Percentiles rank a stretch among this genome's conserved stretches.
Evolutionary conservation across 2,329 filamentous ascomycete species (phyloP).

Genomic region (Fusarium graminum): DNA sequence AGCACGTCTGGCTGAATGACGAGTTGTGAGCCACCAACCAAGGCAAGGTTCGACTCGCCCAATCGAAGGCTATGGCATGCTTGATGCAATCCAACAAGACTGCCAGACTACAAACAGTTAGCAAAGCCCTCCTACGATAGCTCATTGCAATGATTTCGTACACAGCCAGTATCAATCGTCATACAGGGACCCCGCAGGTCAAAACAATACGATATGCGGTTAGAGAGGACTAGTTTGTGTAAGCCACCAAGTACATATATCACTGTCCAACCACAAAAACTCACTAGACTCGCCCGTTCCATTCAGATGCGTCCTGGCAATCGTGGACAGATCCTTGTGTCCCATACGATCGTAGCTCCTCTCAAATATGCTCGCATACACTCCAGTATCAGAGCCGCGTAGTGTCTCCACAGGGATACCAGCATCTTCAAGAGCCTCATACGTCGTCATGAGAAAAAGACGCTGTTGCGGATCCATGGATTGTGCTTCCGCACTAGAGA

Average conservation of each 20-base stretch:
- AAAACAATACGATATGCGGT: constrained; percentile 16
- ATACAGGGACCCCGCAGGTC: constrained; percentile 13
- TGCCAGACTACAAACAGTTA: neutral
- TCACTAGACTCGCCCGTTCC: constrained; percentile 14
- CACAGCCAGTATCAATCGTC: constrained; percentile 19
- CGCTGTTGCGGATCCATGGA: constrained; percentile 6
- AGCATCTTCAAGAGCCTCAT: constrained; percentile 15
- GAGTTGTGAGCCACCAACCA: constrained; percentile 18
- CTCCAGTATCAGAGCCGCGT: constrained; percentile 8
- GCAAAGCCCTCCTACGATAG: rapidly evolving
- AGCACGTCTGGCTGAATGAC: constrained; percentile 13
- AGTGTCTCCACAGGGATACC: constrained; percentile 9
- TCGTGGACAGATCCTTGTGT: constrained; percentile 14
- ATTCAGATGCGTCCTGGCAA: constrained; percentile 7
- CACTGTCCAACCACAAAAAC: rapidly evolving
- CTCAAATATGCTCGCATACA: constrained; percentile 19
- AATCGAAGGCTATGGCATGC: constrained; percentile 12
- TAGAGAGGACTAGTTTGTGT: neutral
- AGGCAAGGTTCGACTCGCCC: constrained; percentile 5
- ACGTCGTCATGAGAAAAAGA: constrained; percentile 10
- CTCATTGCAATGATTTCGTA: neutral
- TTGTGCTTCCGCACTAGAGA: constrained; percentile 9
- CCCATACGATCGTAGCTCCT: constrained; percentile 20
- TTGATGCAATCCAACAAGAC: constrained; percentile 9
- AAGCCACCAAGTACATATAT: neutral